Percentiles rank a stretch among this genome's conserved stretches.
phyloP scores from a whole-genome alignment of 1,284 basidiomycete genomes.

The Cystobasidium pallidum region DNA sequence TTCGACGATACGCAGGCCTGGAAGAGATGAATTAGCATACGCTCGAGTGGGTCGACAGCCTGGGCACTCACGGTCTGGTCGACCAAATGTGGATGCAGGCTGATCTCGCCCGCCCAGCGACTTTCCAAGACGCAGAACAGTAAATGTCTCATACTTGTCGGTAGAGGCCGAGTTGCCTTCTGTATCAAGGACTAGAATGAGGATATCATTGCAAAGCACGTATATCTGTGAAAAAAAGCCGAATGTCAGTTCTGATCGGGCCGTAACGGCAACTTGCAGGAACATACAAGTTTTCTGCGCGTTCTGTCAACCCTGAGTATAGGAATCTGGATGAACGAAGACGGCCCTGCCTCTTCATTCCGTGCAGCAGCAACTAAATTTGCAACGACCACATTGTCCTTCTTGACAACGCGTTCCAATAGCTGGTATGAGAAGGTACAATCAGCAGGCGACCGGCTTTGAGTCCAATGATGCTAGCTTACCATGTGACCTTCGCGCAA shows the following conservation, averaged over 20 bases:
- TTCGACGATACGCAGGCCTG: constrained; percentile 78
- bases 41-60: not conserved
- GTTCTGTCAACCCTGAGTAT: constrained; percentile 80
- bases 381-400: constrained; percentile 63
- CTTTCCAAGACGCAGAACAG: constrained; percentile 73
- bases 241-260: not conserved
- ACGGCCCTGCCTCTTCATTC: constrained; percentile 61
- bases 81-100: constrained; percentile 68
- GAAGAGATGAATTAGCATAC: not conserved
- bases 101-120: constrained; percentile 67
- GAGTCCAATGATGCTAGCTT: too few relatives aligned
- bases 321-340: constrained; percentile 78
- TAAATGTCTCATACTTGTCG: constrained; percentile 82
- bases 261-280: not conserved
- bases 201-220: constrained; percentile 86
- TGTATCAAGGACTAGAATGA: constrained; percentile 72
- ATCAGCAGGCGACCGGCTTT: too few relatives aligned
- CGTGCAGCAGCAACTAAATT: constrained; percentile 60
- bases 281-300: constrained; percentile 70
- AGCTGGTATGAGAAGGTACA: constrained; percentile 67
- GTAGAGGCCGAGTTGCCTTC: constrained; percentile 68
- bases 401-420: constrained; percentile 85
- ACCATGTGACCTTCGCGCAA: constrained; percentile 54
- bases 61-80: constrained; percentile 25
- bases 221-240: constrained; percentile 49